Base-by-base conservation (phyloP, 2,329 filamentous ascomycete species). In the Scleromitrula shiraiana region DNA sequence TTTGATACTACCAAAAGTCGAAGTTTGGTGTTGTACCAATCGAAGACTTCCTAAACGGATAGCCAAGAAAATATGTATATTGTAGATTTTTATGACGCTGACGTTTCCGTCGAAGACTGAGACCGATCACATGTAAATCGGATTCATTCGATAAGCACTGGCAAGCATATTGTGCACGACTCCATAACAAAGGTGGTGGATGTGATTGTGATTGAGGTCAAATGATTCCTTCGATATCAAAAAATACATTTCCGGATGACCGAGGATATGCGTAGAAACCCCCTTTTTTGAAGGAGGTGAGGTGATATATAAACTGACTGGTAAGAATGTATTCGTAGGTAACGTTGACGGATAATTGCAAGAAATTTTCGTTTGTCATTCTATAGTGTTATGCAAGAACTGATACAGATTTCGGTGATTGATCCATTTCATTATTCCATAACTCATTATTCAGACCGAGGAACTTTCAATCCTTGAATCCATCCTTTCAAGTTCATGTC, bases 181-280 rank as follows among this genome's bases (percentile, higher is more conserved):
- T n/a, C n/a, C n/a, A n/a, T n/a, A n/a, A n/a, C n/a, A n/a, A n/a
- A n/a, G n/a, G n/a, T n/a, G n/a, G n/a, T n/a, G n/a, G n/a, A 4
- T 41, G 14, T 15, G 12, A 20, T 27, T 23, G 2, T 17, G 37
- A 17, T 45, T 8, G 33, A 39, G 33, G 43, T 46, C 43, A 46
- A 32, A 32, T 46, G 43, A 32, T 30, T 15, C 29, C 19, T 46
- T 46, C 30, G 33, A 46, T 40, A 14, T n/a, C n/a, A n/a, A n/a
- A n/a, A n/a, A n/a, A 39, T 14, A 22, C 3, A 17, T 40, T 46
- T 23, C 33, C 43, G 17, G 24, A 32, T 17, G 43, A 14, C 43
- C 33, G 43, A 46, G 43, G 26, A 40, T 46, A 17, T 30, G 22
- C 24, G 20, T 14, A 33, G 15, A 15, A n/a, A n/a, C n/a, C 3